Percentiles rank a stretch among this genome's conserved stretches.
phyloP scores from a whole-genome alignment of 2,329 filamentous ascomycete genomes.

The Lachnellula suecica region DNA sequence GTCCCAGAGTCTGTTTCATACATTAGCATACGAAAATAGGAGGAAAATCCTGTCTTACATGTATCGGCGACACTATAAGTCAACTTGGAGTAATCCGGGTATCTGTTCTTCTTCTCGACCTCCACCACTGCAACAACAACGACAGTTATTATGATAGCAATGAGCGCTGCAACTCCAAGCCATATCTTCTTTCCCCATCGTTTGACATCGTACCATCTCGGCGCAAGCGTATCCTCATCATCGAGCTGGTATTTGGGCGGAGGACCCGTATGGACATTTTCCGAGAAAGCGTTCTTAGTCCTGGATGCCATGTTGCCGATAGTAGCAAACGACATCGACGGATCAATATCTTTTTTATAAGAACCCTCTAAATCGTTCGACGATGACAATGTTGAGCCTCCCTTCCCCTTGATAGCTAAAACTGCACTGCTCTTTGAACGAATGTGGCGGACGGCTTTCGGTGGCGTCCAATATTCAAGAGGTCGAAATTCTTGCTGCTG shows the following conservation, averaged over 20 bases:
- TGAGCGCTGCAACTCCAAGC: slow-evolving; percentile 39
- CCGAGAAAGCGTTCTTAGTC: slow-evolving; percentile 5
- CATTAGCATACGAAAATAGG: slow-evolving; percentile 1
- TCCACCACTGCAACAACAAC: slow-evolving; percentile 45
- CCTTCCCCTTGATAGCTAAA: slow-evolving; percentile 5
- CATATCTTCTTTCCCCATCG: slow-evolving; percentile 55
- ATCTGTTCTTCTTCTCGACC: slow-evolving; percentile 36
- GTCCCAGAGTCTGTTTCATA: slow-evolving; percentile 33
- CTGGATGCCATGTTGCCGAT: slow-evolving; percentile 9
- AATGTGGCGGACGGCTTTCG: slow-evolving; percentile 22
- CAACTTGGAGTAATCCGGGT: slow-evolving; percentile 42
- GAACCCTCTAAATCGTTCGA: slow-evolving; percentile 7
- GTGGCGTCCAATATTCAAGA: slow-evolving; percentile 27
- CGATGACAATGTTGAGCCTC: slow-evolving; percentile 10
- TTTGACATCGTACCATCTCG: slow-evolving; percentile 45
- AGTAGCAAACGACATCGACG: slow-evolving; percentile 16
- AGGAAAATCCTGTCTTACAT: slow-evolving; percentile 28
- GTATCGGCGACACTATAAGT: slow-evolving; percentile 41
- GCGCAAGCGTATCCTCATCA: slow-evolving; percentile 13
- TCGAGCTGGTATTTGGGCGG: slow-evolving; percentile 23
- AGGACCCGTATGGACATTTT: slow-evolving; percentile 10
- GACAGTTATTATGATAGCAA: slow-evolving; percentile 45
- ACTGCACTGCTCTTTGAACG: slow-evolving; percentile 16
- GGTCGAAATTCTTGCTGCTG: slow-evolving; percentile 15
- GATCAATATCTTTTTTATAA: slow-evolving; percentile 6